These are phyloP conservation scores for Fusarium sp. DNA, from an alignment of 2,329 filamentous ascomycete genomes.

Conservation along the genomic window DNA sequence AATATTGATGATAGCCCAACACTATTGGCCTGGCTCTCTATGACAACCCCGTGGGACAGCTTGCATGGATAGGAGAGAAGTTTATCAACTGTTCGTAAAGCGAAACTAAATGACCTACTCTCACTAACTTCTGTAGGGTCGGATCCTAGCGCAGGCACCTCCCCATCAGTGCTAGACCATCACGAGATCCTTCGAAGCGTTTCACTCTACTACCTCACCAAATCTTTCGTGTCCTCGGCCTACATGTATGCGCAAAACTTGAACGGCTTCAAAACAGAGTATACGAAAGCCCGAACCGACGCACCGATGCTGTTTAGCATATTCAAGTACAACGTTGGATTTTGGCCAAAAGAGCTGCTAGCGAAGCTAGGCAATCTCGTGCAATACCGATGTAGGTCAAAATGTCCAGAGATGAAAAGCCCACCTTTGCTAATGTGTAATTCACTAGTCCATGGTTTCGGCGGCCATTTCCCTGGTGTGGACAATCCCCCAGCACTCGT, in stretches of 20 bases:
- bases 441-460: background rate
- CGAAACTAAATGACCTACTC: rapidly evolving
- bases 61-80: background rate
- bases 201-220: background rate
- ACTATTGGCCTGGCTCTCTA: background rate
- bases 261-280: background rate
- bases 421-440: background rate
- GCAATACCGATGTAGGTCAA: background rate
- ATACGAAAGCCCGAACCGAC: background rate
- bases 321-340: background rate
- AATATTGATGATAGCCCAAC: background rate
- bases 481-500: background rate
- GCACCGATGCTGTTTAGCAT: background rate
- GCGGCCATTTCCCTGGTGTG: background rate
- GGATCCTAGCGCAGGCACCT: background rate
- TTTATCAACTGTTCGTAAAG: background rate
- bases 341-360: background rate
- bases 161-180: background rate
- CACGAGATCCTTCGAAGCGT: background rate
- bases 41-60: background rate
- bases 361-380: background rate
- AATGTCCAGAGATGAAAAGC: background rate
- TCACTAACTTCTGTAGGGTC: background rate
- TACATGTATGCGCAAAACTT: background rate
- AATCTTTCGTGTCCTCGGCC: background rate